Base-by-base conservation (phyloP, 2,329 filamentous ascomycete species). In the Pyricularia pennisetigena region DNA sequence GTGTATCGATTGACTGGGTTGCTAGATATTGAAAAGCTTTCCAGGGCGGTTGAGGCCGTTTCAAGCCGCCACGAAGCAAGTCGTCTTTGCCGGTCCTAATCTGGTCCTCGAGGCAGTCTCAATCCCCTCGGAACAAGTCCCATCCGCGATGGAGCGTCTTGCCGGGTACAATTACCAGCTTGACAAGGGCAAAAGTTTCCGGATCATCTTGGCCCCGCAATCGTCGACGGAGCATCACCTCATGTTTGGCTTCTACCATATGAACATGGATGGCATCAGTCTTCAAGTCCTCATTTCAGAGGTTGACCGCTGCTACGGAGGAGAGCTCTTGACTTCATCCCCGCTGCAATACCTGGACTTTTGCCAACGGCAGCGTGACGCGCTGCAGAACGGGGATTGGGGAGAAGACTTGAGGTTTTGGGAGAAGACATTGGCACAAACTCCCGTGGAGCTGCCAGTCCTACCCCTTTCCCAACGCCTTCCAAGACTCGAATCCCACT, bases 221-320 rank as follows among this genome's bases (percentile, higher is more conserved):
- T 16, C 4, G 32, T 35, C 12, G 10, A 12, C 32, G 14, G 6
- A 35, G 14, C 10, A 82, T 69, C 79, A 75, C 70, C 69, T 85
- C 3, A 57, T 86, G 0, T 64, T 86, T 5, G 74, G 74, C 0
- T 78, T 76, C 64, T 83, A 85, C 69, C 83, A 85, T 70, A 84
- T 86, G 54, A 74, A 77, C 41, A 78, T 86, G 76, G 84, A 86
- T 70, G 82, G 80, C 0, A 69, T 79, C 54, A 82, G 81, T 63
- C 78, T 78, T 3, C 70, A 80, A 10, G 70, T 84, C 2, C 74
- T 86, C 23, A 68, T 83, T 35, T 35, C 12, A 0, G 32, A 35
- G 14, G 10, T 35, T 14, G 5, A 32, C 1, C 2, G 2, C 30
- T 76, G 73, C 0, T 85, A 85, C 72, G 74, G 73, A 1, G 76